Evolutionary conservation across 73 alveolate species (phyloP), one percentile per base, ranked within the genome.

Genomic region (Tetrahymena borealis): DNA sequence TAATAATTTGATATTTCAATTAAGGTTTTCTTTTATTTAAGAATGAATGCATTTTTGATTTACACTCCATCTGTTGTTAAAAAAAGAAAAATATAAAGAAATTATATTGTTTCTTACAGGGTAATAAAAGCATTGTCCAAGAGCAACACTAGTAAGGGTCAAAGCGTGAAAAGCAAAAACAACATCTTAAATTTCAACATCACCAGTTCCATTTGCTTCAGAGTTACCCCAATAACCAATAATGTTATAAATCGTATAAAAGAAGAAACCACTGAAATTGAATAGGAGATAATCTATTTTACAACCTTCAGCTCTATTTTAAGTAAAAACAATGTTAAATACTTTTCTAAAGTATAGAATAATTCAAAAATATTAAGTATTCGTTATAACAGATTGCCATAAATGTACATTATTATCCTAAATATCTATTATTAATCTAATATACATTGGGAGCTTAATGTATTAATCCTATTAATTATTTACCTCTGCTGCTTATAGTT

Each of bases 401-500:
- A n/a, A n/a, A n/a, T n/a, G n/a, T n/a, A n/a, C n/a, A n/a, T n/a
- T n/a, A n/a, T n/a, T n/a, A n/a, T n/a, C n/a, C n/a, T n/a, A n/a
- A n/a, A n/a, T n/a, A n/a, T n/a, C n/a, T n/a, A n/a, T n/a, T n/a
- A n/a, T n/a, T n/a, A n/a, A n/a, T n/a, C n/a, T n/a, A n/a, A n/a
- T n/a, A n/a, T n/a, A n/a, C n/a, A n/a, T n/a, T n/a, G n/a, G n/a
- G n/a, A n/a, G n/a, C n/a, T n/a, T n/a, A n/a, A n/a, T n/a, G n/a
- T n/a, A n/a, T n/a, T n/a, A n/a, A n/a, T n/a, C n/a, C n/a, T n/a
- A n/a, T n/a, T 6, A 60, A 15, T 6, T 60, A 20, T 24, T 5
- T 93, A 93, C 95, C 91, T 94, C 91, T 96, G 91, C 78, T 95
- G 93, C 60, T 95, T 96, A 93, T 93, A 98, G 94, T 98, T 98